These are phyloP conservation scores for Sarocladium kiliense DNA, from an alignment of 2,329 filamentous ascomycete species.

Conservation along the genomic window DNA sequence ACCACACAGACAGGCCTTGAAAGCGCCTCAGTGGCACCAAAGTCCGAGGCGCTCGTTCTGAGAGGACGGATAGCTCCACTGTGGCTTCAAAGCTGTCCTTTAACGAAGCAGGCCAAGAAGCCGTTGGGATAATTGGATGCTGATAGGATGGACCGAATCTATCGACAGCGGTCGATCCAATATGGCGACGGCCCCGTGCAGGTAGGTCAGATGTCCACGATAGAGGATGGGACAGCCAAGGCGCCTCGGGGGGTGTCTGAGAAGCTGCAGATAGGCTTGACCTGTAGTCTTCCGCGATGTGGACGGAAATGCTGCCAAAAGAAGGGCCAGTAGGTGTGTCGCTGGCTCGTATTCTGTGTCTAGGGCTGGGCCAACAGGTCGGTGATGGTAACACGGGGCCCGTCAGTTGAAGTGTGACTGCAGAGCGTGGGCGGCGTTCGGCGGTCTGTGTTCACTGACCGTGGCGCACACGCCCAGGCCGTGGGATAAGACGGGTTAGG, in stretches of 20 bases:
- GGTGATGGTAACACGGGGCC: slow-evolving; percentile 22
- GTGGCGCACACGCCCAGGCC: slow-evolving; percentile 2
- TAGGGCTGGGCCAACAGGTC: slow-evolving; percentile 26
- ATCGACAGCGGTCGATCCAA: not conserved
- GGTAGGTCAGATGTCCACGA: slow-evolving; percentile 9
- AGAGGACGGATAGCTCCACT: not conserved
- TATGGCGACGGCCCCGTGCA: slow-evolving; percentile 1
- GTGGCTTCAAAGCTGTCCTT: slow-evolving; percentile 1
- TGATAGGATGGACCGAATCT: not conserved
- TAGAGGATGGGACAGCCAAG: slow-evolving; percentile 12
- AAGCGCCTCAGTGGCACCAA: not conserved
- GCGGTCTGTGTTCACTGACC: not conserved
- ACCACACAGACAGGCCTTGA: not conserved
- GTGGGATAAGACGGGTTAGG: not conserved
- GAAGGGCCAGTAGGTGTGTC: not conserved
- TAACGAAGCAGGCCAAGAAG: not conserved
- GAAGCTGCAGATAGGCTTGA: not conserved
- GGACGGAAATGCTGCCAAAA: slow-evolving; percentile 8
- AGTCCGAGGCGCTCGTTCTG: not conserved
- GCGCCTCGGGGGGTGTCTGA: not conserved
- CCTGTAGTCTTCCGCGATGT: not conserved
- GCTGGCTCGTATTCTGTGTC: slow-evolving; percentile 28
- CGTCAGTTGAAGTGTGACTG: slow-evolving; percentile 18
- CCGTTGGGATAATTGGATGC: not conserved
- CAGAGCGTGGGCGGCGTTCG: slow-evolving; percentile 4